These are phyloP conservation scores for Exutisphaerella laricina DNA, from an alignment of 2,329 filamentous ascomycete genomes.

Conservation along the genomic window DNA sequence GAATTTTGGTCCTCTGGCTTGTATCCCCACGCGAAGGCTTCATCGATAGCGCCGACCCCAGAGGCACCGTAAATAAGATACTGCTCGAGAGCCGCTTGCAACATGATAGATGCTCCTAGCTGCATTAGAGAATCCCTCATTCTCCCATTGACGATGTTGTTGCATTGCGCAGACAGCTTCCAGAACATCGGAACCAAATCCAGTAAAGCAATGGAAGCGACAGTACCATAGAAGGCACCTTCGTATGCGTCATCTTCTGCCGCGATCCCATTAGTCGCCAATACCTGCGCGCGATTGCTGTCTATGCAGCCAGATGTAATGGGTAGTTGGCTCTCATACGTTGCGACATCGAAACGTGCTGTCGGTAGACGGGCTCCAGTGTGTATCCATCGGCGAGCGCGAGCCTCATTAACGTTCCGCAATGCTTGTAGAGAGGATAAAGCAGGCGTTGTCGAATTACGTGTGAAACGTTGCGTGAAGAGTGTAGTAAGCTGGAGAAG, in stretches of 20 bases:
- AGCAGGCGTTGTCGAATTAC: slow-evolving; percentile 36
- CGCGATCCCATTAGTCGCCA: slow-evolving; percentile 20
- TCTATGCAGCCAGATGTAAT: slow-evolving; percentile 14
- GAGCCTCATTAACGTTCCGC: slow-evolving; percentile 33
- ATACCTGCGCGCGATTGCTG: slow-evolving; percentile 22
- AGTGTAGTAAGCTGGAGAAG: slow-evolving; percentile 45
- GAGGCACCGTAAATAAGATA: slow-evolving; percentile 37
- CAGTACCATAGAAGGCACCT: slow-evolving; percentile 34
- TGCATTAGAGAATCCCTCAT: slow-evolving; percentile 41
- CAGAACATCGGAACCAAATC: slow-evolving; percentile 47
- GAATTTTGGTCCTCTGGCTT: slow-evolving; percentile 17
- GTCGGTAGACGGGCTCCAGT: slow-evolving; percentile 19
- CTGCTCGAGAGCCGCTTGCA: slow-evolving; percentile 48
- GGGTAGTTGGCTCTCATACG: slow-evolving; percentile 18
- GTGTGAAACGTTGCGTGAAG: slow-evolving; percentile 40
- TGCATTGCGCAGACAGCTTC: slow-evolving; percentile 40
- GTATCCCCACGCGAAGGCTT: slow-evolving; percentile 45
- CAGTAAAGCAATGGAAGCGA: slow-evolving; percentile 31
- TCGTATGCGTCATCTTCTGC: slow-evolving; percentile 23
- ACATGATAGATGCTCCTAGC: slow-evolving; percentile 44
- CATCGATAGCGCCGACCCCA: slow-evolving; percentile 35
- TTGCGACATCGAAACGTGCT: slow-evolving; percentile 2
- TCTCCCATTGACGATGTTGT: slow-evolving; percentile 27
- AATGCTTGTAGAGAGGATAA: slow-evolving; percentile 33
- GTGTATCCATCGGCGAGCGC: slow-evolving; percentile 30